Base-by-base conservation (phyloP, 257 asterid species). In the Solanum bulbocastanum region DNA sequence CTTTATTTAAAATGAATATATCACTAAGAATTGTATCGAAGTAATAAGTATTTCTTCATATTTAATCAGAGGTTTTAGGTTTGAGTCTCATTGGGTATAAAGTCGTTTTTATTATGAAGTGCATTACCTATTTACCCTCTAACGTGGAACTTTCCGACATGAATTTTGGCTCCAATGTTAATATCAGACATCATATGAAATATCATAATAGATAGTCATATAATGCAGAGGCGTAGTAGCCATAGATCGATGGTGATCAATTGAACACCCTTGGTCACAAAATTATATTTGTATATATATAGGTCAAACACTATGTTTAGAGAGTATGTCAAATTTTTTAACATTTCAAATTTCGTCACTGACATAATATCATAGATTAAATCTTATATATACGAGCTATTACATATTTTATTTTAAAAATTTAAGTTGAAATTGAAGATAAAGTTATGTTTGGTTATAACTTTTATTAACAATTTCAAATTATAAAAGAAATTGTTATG, bases 11-110 rank as follows among this genome's bases (percentile, higher is more conserved):
- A 23, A 60, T 1, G 3, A 9, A 62, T 62, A 62, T 22, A 60
- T 15, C 60, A 52, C 9, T 52, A 52, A 52, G 0, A 16, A 52
- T 52, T 16, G 22, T 49, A 5, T 49, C 0, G 60, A 18, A 56
- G 10, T 56, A 22, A 20, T 58, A 58, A 3, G 2, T 8, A 58
- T 58, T 58, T 0, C 2, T 8, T 20, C 5, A 8, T 58, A 18
- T 0, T 20, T 58, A 58, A 58, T 20, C 0, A 58, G 1, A 3
- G 12, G 0, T 58, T 18, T 58, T 0, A 18, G 25, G 2, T 58
- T 58, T 0, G 66, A 0, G 12, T 8, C 5, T 58, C 5, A 0
- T 58, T 58, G 5, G 2, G 1, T 58, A 20, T 5, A 8, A 0
- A 58, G 2, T 20, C 66, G 0, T 22, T 9, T 20, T 20, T 58